These are phyloP conservation scores for Arachis stenosperma DNA, from an alignment of 306 rosid species.

Conservation along the genomic window DNA sequence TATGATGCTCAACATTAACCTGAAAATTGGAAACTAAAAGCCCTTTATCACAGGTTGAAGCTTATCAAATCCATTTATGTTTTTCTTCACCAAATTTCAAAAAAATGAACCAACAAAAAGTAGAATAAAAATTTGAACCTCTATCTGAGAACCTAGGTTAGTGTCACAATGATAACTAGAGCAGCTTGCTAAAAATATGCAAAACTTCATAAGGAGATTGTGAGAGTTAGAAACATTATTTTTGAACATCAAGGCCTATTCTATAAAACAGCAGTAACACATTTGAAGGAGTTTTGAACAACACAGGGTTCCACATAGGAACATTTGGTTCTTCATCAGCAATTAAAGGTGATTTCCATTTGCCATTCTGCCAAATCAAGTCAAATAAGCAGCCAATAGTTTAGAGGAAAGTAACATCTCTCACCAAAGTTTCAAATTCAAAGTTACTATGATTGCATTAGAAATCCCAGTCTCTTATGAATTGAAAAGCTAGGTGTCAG, in stretches of 20 bases:
- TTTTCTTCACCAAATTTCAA: too few relatives aligned
- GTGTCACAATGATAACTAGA: background rate
- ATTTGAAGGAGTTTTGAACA: conserved; percentile 84
- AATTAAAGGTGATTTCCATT: conserved; percentile 70
- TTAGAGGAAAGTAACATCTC: conserved; percentile 5
- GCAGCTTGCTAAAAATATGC: background rate
- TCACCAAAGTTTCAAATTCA: conserved; percentile 10
- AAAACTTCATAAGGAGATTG: background rate
- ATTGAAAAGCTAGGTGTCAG: conserved; percentile 7
- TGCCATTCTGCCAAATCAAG: conserved; percentile 62
- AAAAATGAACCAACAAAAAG: too few relatives aligned
- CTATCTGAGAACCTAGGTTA: too few relatives aligned
- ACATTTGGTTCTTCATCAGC: conserved; percentile 77
- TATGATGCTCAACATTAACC: too few relatives aligned
- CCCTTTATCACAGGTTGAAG: too few relatives aligned
- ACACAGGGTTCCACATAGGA: conserved; percentile 95
- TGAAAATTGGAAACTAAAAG: too few relatives aligned
- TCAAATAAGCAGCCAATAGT: conserved; percentile 17
- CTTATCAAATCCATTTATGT: too few relatives aligned
- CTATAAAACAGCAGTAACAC: conserved; percentile 82
- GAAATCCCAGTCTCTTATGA: background rate
- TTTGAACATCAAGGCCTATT: conserved; percentile 84
- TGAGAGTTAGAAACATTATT: conserved; percentile 51
- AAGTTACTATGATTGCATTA: conserved; percentile 2
- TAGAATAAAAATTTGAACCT: too few relatives aligned